These are phyloP conservation scores for Pichia kudriavzevii DNA, from an alignment of 1,139 yeast genomes.

Conservation along the genomic window DNA sequence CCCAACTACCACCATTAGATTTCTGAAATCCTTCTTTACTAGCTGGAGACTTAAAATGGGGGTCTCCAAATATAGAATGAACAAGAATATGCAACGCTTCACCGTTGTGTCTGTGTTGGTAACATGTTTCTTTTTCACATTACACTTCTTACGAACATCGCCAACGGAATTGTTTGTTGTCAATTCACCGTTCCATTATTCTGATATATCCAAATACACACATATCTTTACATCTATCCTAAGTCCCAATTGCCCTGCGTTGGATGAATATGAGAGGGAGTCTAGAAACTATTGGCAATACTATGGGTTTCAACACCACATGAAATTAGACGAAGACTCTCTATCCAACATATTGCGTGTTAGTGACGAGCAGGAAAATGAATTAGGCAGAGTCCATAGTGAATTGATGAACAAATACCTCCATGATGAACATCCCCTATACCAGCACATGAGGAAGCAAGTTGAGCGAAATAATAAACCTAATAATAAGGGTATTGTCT, in stretches of 20 bases:
- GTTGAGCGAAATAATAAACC: conserved; percentile 10
- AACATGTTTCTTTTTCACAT: conserved; percentile 1
- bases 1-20: too few relatives aligned
- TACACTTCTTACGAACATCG: conserved; percentile 4
- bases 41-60: conserved; percentile 9
- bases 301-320: conserved; percentile 25
- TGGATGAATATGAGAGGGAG: conserved; percentile 18
- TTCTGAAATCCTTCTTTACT: too few relatives aligned
- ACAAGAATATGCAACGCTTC: conserved; percentile 3
- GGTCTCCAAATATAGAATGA: conserved; percentile 4
- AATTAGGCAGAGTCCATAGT: conserved; percentile 19
- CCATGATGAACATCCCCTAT: conserved; percentile 12
- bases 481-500: conserved; percentile 23
- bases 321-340: conserved; percentile 16
- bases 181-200: conserved; percentile 3
- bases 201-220: conserved; percentile 14
- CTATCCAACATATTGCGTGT: conserved; percentile 20
- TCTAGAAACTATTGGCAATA: conserved; percentile 24
- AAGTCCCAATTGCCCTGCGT: conserved; percentile 20
- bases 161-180: conserved; percentile 3
- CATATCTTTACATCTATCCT: conserved; percentile 11
- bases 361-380: conserved; percentile 19
- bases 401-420: conserved; percentile 13
- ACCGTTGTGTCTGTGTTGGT: conserved; percentile 3
- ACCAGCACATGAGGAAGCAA: conserved; percentile 7